Percentiles rank a stretch among this genome's conserved stretches.
These are phyloP conservation scores for Chlorella sp. DNA, from an alignment of 139 green algal genomes.

Conservation along the genomic window DNA sequence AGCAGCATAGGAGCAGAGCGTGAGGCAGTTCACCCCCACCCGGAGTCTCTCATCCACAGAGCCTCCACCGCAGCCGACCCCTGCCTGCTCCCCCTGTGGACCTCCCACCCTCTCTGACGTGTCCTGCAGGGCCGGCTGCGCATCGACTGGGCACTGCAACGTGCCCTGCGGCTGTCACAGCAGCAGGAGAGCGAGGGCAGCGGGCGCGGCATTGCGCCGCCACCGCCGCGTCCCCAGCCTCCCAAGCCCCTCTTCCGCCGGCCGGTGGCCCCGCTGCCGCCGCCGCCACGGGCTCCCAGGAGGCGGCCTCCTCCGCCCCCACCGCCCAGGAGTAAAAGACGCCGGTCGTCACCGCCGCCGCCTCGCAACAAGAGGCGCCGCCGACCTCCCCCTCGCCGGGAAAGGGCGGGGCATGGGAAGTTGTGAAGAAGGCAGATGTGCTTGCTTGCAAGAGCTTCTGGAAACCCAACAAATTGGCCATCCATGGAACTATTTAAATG, in stretches of 20 bases:
- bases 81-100: not conserved
- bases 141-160: constrained; percentile 7
- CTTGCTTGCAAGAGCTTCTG: too few relatives aligned
- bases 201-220: not conserved
- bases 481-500: too few relatives aligned
- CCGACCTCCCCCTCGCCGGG: too few relatives aligned
- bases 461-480: too few relatives aligned
- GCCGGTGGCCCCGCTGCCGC: not conserved
- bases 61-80: too few relatives aligned
- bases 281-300: not conserved
- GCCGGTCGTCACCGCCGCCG: not conserved
- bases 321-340: not conserved
- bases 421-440: too few relatives aligned
- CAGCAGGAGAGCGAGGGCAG: not conserved
- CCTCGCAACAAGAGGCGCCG: not conserved
- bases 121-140: constrained; percentile 11
- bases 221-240: not conserved
- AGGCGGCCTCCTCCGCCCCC: not conserved
- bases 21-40: too few relatives aligned
- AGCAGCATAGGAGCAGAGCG: too few relatives aligned
- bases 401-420: too few relatives aligned
- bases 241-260: not conserved
- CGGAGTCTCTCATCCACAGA: too few relatives aligned
- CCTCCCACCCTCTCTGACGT: too few relatives aligned
- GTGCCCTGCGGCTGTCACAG: not conserved